phyloP scores from a whole-genome alignment of 2,329 filamentous ascomycete species.

The Fusarium sp. region DNA sequence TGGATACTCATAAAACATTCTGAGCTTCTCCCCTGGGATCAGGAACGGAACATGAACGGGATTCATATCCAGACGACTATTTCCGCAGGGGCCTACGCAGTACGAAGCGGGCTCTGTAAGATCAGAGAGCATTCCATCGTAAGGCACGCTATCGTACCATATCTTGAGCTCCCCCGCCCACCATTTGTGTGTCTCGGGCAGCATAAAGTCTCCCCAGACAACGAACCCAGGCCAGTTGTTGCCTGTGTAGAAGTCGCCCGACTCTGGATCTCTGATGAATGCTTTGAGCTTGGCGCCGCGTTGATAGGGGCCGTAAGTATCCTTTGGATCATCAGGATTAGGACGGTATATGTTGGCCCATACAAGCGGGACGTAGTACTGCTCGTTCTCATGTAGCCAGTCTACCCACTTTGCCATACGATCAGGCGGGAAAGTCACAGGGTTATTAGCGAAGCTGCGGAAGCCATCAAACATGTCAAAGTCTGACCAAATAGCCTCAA shows the following conservation, averaged over 20 bases:
- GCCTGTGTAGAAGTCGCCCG: not conserved
- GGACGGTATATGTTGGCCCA: not conserved
- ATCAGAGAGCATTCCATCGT: not conserved
- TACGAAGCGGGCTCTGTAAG: not conserved
- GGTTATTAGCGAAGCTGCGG: slow-evolving; percentile 9
- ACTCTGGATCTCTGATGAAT: not conserved
- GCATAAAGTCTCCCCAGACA: not conserved
- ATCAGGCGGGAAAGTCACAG: not conserved
- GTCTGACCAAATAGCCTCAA: slow-evolving; percentile 12
- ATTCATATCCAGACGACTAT: not conserved
- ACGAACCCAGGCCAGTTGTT: not conserved
- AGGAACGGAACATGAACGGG: not conserved
- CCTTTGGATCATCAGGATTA: not conserved
- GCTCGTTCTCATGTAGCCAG: not conserved
- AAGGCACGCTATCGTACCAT: not conserved
- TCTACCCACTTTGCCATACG: not conserved
- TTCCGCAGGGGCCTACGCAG: not conserved
- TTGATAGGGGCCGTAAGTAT: not conserved
- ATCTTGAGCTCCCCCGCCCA: not conserved
- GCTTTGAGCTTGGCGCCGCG: not conserved
- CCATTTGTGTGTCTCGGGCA: not conserved
- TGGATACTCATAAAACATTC: not conserved
- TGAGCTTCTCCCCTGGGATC: not conserved
- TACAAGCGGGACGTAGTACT: not conserved
- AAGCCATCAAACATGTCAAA: slow-evolving; percentile 17